Conservation (phyloP, 768 basidiomycete species). For the Tricholoma hemisulphureum region DNA sequence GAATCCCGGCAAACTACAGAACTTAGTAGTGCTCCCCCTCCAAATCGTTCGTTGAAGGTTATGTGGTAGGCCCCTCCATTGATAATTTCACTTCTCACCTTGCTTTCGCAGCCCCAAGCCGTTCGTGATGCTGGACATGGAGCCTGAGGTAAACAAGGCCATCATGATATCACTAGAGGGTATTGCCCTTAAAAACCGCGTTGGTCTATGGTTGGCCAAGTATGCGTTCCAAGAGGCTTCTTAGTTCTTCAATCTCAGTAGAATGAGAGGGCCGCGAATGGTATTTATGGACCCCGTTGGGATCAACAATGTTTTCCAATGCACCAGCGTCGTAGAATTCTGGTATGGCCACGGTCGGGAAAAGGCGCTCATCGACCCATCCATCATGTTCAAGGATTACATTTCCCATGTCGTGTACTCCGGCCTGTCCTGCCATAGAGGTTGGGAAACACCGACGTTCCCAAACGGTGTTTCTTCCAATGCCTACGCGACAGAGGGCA, state of each 20-base stretch:
- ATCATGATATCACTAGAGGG: no score
- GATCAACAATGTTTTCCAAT: neutral
- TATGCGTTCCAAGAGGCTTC: neutral
- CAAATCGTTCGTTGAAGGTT: no score
- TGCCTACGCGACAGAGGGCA: neutral
- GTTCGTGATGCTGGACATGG: no score
- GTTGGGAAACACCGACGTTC: neutral
- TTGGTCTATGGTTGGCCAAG: no score
- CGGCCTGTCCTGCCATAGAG: no score
- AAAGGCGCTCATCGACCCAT: neutral
- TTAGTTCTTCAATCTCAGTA: neutral
- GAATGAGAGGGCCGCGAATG: neutral
- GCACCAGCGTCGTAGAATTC: conserved; percentile 1
- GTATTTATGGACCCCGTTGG: neutral
- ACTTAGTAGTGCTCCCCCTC: no score
- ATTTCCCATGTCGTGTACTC: neutral
- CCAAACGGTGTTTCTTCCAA: conserved; percentile 4
- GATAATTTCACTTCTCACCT: no score
- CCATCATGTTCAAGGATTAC: neutral
- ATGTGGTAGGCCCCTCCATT: no score
- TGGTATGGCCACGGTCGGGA: neutral
- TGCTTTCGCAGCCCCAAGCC: no score
- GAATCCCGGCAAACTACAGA: no score
- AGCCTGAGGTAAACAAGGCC: no score
- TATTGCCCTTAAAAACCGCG: no score